Conservation (phyloP, 2,329 filamentous ascomycete genomes). For the Aspergillus tamarii region DNA sequence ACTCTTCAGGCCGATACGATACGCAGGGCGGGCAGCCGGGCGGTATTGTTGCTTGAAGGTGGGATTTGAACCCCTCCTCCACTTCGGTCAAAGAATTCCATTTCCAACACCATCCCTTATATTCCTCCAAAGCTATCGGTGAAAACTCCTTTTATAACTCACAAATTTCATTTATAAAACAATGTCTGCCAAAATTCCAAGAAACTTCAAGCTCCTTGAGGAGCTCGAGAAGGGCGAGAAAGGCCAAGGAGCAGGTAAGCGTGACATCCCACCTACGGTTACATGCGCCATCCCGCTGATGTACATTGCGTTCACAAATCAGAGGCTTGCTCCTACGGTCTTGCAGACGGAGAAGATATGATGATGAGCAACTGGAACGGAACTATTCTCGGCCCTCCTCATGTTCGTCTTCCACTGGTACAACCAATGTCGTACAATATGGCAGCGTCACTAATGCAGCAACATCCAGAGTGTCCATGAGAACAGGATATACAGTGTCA, state of each 20-base stretch:
- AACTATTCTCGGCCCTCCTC: slow-evolving; percentile 93
- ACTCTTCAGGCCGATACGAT: slow-evolving; percentile 12
- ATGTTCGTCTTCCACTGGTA: slow-evolving; percentile 63
- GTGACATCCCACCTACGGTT: slow-evolving; percentile 7
- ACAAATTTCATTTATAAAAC: slow-evolving; percentile 2
- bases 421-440: slow-evolving; percentile 3
- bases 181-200: slow-evolving; percentile 77
- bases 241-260: slow-evolving; percentile 78
- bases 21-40: not conserved
- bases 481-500: slow-evolving; percentile 98
- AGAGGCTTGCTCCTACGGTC: slow-evolving; percentile 97
- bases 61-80: slow-evolving; percentile 27
- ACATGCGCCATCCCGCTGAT: slow-evolving; percentile 27
- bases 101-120: slow-evolving; percentile 14
- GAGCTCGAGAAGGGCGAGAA: slow-evolving; percentile 99
- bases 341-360: slow-evolving; percentile 91
- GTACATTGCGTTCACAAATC: slow-evolving; percentile 19
- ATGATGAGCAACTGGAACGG: slow-evolving; percentile 99
- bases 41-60: slow-evolving; percentile 11
- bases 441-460: slow-evolving; percentile 18
- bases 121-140: not conserved
- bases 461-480: slow-evolving; percentile 82
- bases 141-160: not conserved
- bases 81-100: slow-evolving; percentile 16
- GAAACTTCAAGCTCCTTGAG: slow-evolving; percentile 95